Evolutionary conservation across 2,329 filamentous ascomycete genomes (phyloP).

Genomic region (Aureobasidium musti): DNA sequence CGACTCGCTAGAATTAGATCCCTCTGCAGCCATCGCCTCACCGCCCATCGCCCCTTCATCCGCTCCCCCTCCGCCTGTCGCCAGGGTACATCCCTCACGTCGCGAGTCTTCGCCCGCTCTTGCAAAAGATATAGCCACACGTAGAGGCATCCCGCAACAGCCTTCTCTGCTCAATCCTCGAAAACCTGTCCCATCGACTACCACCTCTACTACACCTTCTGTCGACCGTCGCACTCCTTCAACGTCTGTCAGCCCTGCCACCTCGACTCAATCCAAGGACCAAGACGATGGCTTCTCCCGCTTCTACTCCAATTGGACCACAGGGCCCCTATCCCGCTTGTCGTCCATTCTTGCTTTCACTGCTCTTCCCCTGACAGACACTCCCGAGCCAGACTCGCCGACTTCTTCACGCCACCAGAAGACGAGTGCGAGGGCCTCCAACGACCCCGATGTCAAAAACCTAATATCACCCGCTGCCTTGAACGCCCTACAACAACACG

Average conservation of each 20-base stretch:
- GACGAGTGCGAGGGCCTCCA: constrained; percentile 38
- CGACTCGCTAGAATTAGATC: not conserved
- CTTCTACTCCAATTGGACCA: constrained; percentile 85
- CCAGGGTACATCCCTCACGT: constrained; percentile 28
- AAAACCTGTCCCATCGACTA: not conserved
- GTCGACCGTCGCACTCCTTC: constrained; percentile 31
- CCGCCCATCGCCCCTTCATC: not conserved
- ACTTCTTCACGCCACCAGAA: constrained; percentile 35
- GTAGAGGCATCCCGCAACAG: constrained; percentile 41
- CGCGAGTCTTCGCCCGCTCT: constrained; percentile 43
- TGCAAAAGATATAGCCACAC: constrained; percentile 44
- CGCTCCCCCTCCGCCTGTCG: not conserved
- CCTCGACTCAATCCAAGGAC: not conserved
- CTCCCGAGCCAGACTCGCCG: constrained; percentile 34
- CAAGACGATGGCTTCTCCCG: constrained; percentile 72
- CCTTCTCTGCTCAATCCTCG: constrained; percentile 31
- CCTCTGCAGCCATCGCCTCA: not conserved
- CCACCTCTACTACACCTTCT: not conserved
- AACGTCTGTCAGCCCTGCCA: constrained; percentile 34
- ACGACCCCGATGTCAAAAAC: constrained; percentile 70
- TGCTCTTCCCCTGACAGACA: constrained; percentile 69
- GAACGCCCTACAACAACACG: constrained; percentile 62
- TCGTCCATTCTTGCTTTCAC: constrained; percentile 92
- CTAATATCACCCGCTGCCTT: constrained; percentile 86
- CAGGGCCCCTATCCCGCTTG: constrained; percentile 81